These are phyloP conservation scores for Mycena sp. DNA, from an alignment of 1,284 basidiomycete species.

Conservation along the genomic window DNA sequence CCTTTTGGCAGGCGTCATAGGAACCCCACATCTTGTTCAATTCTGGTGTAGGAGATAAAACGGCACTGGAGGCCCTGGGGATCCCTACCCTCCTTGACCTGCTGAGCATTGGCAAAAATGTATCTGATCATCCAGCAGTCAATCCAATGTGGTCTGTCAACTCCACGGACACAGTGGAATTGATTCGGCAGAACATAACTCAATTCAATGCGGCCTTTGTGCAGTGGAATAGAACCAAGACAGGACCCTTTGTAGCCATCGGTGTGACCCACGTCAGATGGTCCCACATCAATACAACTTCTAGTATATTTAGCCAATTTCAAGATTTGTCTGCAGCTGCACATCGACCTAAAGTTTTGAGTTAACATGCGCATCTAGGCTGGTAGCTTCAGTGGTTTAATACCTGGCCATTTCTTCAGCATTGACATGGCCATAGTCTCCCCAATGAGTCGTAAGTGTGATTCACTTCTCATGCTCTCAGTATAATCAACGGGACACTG, in stretches of 20 bases:
- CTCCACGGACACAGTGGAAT: constrained; percentile 34
- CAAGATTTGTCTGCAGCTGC: constrained; percentile 27
- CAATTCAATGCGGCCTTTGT: constrained; percentile 21
- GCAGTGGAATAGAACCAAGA: constrained; percentile 23
- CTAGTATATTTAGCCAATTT: constrained; percentile 15
- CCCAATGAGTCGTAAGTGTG: constrained; percentile 23
- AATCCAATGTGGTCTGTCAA: constrained; percentile 27
- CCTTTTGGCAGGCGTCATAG: constrained; percentile 41
- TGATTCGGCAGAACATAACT: constrained; percentile 31
- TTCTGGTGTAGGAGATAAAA: constrained; percentile 49
- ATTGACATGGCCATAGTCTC: constrained; percentile 9
- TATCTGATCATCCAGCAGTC: constrained; percentile 49
- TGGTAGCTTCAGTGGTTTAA: not conserved
- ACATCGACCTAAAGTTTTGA: constrained; percentile 30
- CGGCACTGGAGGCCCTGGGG: constrained; percentile 38
- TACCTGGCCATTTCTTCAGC: constrained; percentile 18
- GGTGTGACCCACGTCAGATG: constrained; percentile 26
- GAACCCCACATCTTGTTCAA: constrained; percentile 47
- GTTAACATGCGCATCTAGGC: not conserved
- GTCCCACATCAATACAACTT: constrained; percentile 6
- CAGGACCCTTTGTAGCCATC: constrained; percentile 25
- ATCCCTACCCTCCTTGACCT: constrained; percentile 43
- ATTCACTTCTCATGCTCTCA: no score
- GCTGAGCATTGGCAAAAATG: constrained; percentile 48
- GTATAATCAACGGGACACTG: no score